phyloP scores from a whole-genome alignment of 2,329 filamentous ascomycete species.

The Tolypocladium paradoxum region DNA sequence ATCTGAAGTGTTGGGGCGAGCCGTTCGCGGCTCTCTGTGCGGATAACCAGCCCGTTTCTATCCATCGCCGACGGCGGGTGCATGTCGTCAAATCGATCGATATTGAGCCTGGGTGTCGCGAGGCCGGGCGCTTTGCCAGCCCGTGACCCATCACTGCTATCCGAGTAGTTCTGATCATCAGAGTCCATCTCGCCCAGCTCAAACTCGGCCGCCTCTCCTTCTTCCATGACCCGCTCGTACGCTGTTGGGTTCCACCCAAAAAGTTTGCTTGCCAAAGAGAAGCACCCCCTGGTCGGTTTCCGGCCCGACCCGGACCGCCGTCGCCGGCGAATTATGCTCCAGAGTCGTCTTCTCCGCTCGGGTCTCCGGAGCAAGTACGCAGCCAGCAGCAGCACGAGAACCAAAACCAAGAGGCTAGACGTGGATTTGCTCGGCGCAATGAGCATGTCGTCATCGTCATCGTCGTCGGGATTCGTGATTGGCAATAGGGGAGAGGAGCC shows the following conservation, averaged over 20 bases:
- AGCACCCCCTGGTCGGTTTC: slow-evolving; percentile 37
- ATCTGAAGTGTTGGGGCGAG: slow-evolving; percentile 47
- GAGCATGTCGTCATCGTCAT: slow-evolving; percentile 33
- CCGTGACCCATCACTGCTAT: slow-evolving; percentile 45
- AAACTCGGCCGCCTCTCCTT: slow-evolving; percentile 63
- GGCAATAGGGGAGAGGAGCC: slow-evolving; percentile 38
- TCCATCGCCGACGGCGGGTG: slow-evolving; percentile 39
- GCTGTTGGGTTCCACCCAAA: slow-evolving; percentile 46
- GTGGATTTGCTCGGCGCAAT: slow-evolving; percentile 39
- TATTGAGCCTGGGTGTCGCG: slow-evolving; percentile 52
- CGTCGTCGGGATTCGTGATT: slow-evolving; percentile 15
- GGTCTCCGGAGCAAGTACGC: slow-evolving; percentile 69
- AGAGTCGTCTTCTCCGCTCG: slow-evolving; percentile 47
- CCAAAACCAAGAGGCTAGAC: slow-evolving; percentile 65
- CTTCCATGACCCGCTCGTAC: slow-evolving; percentile 82
- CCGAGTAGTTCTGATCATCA: slow-evolving; percentile 53
- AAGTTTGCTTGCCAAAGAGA: slow-evolving; percentile 50
- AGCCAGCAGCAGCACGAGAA: slow-evolving; percentile 59
- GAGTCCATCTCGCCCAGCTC: slow-evolving; percentile 62
- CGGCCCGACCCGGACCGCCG: slow-evolving; percentile 13
- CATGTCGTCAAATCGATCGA: slow-evolving; percentile 39
- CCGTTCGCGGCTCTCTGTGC: slow-evolving; percentile 80
- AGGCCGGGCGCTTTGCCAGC: slow-evolving; percentile 54
- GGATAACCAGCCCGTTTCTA: slow-evolving; percentile 62
- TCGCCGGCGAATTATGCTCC: slow-evolving; percentile 16